phyloP scores from a whole-genome alignment of 495 filamentous ascomycete species.

The Penicillium desertorum region DNA sequence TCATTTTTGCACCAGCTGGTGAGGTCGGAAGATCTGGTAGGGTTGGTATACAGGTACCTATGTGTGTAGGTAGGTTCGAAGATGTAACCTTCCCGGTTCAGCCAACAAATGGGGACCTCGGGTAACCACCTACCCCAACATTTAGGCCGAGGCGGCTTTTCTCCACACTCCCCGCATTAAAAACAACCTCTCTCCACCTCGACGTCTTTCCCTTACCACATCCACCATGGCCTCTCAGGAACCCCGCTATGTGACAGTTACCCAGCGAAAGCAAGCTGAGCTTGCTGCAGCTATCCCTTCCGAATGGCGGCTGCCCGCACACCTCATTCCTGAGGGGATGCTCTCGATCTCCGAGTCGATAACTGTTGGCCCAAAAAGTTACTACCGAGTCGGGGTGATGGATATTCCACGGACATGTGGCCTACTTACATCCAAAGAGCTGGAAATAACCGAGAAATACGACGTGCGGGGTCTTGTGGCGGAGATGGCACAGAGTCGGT shows the following conservation, averaged over 20 bases:
- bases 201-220: neutral
- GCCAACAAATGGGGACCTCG: too few species aligned
- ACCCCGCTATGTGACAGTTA: conserved; percentile 33
- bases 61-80: too few species aligned
- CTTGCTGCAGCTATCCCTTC: conserved; percentile 45
- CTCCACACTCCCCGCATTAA: conserved; percentile 9
- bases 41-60: too few species aligned
- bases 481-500: conserved; percentile 45
- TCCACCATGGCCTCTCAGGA: conserved; percentile 21
- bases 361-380: conserved; percentile 33
- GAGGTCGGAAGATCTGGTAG: too few species aligned
- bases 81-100: too few species aligned
- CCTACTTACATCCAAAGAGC: conserved; percentile 51
- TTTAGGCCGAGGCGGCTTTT: conserved; percentile 6
- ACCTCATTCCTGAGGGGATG: conserved; percentile 40
- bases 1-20: too few species aligned
- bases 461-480: conserved; percentile 51
- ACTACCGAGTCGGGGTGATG: conserved; percentile 41
- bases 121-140: neutral
- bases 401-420: conserved; percentile 49
- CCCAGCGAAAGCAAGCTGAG: conserved; percentile 47
- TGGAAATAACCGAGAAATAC: conserved; percentile 59
- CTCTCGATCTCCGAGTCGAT: conserved; percentile 44
- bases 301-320: conserved; percentile 45
- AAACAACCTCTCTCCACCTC: conserved; percentile 2